Evolutionary conservation across 2,329 filamentous ascomycete species (phyloP).

Genomic region (Hypoxylon sp.): DNA sequence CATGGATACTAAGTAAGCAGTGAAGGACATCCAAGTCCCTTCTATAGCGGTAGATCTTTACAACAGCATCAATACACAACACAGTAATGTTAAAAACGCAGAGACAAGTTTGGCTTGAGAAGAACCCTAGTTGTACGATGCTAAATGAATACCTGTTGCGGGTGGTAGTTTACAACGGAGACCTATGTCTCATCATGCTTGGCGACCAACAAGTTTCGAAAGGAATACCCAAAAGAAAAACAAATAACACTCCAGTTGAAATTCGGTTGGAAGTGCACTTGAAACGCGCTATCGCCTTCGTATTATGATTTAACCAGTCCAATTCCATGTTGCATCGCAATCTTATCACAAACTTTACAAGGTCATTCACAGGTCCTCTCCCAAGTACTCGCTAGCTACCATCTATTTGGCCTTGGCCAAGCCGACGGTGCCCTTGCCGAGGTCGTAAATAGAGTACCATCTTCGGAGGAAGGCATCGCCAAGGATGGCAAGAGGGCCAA

Average conservation of each 20-base stretch:
- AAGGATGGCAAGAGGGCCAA: conserved; percentile 93
- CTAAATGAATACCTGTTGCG: conserved; percentile 37
- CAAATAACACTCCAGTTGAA: conserved; percentile 8
- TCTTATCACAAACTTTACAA: conserved; percentile 31
- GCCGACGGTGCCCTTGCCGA: conserved; percentile 89
- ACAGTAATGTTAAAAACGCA: neutral
- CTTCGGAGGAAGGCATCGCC: conserved; percentile 88
- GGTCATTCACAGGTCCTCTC: conserved; percentile 31
- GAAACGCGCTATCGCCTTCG: conserved; percentile 31
- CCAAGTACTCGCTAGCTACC: conserved; percentile 14
- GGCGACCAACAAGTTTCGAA: conserved; percentile 27
- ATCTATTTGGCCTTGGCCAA: conserved; percentile 83
- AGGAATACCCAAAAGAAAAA: conserved; percentile 37
- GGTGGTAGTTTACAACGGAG: conserved; percentile 40
- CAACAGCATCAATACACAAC: neutral
- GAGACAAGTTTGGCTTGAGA: neutral
- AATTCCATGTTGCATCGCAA: conserved; percentile 33
- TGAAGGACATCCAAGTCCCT: neutral
- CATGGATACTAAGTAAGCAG: neutral
- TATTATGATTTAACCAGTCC: conserved; percentile 38
- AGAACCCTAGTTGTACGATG: conserved; percentile 17
- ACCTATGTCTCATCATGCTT: conserved; percentile 39
- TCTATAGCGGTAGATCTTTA: neutral
- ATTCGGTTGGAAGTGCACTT: conserved; percentile 33
- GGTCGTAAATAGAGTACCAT: conserved; percentile 97